phyloP scores from a whole-genome alignment of 192 early-diverging fungal species.

The Endogone sp. region DNA sequence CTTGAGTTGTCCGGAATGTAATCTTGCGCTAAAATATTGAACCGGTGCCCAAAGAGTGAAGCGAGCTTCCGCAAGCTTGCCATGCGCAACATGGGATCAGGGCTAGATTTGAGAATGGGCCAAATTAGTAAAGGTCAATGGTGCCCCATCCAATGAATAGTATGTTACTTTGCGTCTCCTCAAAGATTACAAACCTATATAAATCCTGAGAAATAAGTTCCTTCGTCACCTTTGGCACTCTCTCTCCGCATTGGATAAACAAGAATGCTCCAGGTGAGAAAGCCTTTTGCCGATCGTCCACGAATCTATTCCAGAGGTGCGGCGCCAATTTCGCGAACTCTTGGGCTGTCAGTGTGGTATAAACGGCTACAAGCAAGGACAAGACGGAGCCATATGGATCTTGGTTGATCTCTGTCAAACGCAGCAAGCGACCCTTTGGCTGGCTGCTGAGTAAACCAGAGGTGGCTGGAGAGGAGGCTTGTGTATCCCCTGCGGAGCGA shows the following conservation, averaged over 20 bases:
- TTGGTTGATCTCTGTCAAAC: constrained; percentile 31
- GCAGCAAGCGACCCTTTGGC: constrained; percentile 24
- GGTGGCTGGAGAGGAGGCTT: constrained; percentile 2
- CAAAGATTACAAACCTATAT: constrained; percentile 32
- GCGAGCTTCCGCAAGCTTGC: constrained; percentile 39
- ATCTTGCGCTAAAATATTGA: constrained; percentile 38
- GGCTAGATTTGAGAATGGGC: too few species aligned
- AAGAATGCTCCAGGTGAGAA: constrained; percentile 45
- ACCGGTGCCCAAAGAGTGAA: constrained; percentile 40
- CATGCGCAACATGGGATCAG: constrained; percentile 27
- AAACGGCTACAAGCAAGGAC: constrained; percentile 46
- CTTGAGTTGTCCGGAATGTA: constrained; percentile 43
- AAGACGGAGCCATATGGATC: constrained; percentile 41
- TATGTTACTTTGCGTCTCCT: background rate
- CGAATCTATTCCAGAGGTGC: constrained; percentile 44
- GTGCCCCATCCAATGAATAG: too few species aligned
- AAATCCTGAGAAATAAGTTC: constrained; percentile 40
- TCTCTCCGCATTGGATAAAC: constrained; percentile 54
- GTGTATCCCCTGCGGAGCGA: background rate
- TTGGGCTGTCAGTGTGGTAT: constrained; percentile 32
- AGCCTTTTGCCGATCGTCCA: constrained; percentile 37
- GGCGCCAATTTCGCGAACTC: constrained; percentile 32
- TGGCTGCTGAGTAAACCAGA: constrained; percentile 2
- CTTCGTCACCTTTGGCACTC: constrained; percentile 36
- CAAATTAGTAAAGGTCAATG: too few species aligned